Evolutionary conservation across 129 eudicot genomes (phyloP).

Genomic region (Artemisia tridentata): DNA sequence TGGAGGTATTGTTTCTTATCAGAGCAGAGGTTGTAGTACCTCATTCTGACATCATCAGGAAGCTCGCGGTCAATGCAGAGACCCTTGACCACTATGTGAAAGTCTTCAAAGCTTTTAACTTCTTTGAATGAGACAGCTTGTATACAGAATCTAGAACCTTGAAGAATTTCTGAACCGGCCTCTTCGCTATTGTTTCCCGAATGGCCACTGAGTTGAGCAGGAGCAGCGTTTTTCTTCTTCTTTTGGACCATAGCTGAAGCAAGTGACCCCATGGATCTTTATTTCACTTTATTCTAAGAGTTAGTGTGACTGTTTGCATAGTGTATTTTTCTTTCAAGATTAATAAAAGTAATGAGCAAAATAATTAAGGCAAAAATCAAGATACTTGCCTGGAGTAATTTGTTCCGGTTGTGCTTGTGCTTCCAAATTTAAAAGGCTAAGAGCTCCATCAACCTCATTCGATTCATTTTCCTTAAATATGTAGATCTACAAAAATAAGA

Average conservation of each 20-base stretch:
- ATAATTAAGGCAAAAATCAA: neutral
- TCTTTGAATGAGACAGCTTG: neutral
- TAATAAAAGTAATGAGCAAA: neutral
- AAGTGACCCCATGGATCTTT: conserved; percentile 38
- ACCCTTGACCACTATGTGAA: conserved; percentile 27
- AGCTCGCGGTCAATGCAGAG: too few relatives aligned
- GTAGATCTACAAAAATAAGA: conserved; percentile 47
- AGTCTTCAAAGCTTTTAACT: conserved; percentile 20
- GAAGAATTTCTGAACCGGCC: neutral
- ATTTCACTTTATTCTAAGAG: conserved; percentile 36
- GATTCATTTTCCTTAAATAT: conserved; percentile 52
- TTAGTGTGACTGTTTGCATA: conserved; percentile 6
- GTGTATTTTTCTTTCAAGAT: neutral
- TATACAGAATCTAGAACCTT: neutral
- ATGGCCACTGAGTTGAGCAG: neutral
- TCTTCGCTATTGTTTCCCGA: neutral
- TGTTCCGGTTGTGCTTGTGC: conserved; percentile 24
- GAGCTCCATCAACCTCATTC: conserved; percentile 59
- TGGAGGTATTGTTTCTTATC: conserved; percentile 27
- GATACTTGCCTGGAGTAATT: conserved; percentile 42
- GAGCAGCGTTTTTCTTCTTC: neutral
- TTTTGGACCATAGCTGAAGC: conserved; percentile 15
- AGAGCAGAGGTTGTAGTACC: conserved; percentile 37
- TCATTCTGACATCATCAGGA: too few relatives aligned
- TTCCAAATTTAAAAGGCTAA: conserved; percentile 56